A percentile compares a stretch with the other conserved stretches of the same genome.
These are phyloP conservation scores for Parachaetomium inaequale DNA, from an alignment of 495 filamentous ascomycete genomes.

Conservation along the genomic window DNA sequence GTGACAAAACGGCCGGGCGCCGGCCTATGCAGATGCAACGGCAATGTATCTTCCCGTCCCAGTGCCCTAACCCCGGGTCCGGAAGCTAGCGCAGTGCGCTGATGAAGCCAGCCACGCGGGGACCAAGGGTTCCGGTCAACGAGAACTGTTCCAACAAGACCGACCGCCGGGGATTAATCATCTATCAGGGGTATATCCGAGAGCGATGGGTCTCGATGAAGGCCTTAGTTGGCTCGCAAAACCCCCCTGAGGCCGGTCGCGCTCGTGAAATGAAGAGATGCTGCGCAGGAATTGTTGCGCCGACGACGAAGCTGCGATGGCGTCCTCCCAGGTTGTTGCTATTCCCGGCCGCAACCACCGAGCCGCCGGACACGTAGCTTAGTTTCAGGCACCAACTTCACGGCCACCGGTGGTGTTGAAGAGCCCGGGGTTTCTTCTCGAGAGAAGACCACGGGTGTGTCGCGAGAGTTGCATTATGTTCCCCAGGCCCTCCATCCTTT, in stretches of 20 bases:
- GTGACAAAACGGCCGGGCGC: too few relatives aligned
- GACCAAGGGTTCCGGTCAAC: neutral
- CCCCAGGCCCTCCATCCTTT: neutral
- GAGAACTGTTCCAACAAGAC: neutral
- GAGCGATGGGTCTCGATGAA: neutral
- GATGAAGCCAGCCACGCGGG: neutral
- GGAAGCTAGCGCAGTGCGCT: neutral
- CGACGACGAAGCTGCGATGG: too few relatives aligned
- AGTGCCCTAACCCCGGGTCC: constrained; percentile 6
- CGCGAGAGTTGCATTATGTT: too few relatives aligned
- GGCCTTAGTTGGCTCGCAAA: too few relatives aligned
- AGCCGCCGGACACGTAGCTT: neutral
- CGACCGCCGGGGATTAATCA: neutral
- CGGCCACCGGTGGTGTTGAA: neutral
- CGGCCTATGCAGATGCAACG: neutral
- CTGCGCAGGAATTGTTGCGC: too few relatives aligned
- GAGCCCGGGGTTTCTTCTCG: too few relatives aligned
- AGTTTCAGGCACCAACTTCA: neutral
- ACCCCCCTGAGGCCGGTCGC: too few relatives aligned
- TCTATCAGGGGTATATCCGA: too few relatives aligned
- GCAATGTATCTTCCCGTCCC: constrained; percentile 8
- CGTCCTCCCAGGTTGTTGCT: too few relatives aligned
- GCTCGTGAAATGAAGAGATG: too few relatives aligned
- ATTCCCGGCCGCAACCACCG: neutral
- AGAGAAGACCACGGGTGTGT: too few relatives aligned